Base-by-base conservation (phyloP, 1,139 yeast genomes). In the Kluyveromyces marxianus region DNA sequence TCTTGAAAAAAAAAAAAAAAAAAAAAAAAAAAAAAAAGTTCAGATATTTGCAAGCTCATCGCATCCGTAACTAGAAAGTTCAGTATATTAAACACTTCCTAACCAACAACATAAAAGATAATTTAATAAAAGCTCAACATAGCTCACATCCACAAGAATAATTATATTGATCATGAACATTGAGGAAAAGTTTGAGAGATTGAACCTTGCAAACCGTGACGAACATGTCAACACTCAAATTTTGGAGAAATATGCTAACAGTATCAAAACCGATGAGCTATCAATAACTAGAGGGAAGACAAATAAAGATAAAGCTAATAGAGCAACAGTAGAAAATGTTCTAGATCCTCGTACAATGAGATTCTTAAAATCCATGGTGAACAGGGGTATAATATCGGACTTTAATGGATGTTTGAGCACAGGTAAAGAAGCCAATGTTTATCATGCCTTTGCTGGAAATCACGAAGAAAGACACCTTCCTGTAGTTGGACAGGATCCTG, bases 381-480 rank as follows among this genome's bases (percentile, higher is more conserved):
- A 81, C 60, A 81, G 84, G 56, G 96, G 96, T 3, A 75, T 85
- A 10, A 78, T 94, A 31, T 79, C 92, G 6, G 80, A 87, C 55
- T 83, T 94, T 58, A 88, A 90, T 58, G 98, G 98, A 5, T 92
- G 98, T 63, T 76, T 94, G 43, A 82, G 95, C 58, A 94, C 98
- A 0, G 99, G 99, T 37, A 94, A 94, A 65, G 99, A 94, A 65
- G 98, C 98, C 27, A 94, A 94, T 62, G 97, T 94, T 3, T 94
- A 94, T 62, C 96, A 90, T 63, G 97, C 96, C 0, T 79, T 79
- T 54, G 83, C 87, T 48, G 94, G 84, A 49, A 76, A 72, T 33
- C 76, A 71, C 1, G 47, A 46, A 25, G 35, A 44, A 7, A 48
- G 46, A 31, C 37, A 37, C 10, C 46, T 40, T 8, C 32, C 35